Evolutionary conservation across 2,329 filamentous ascomycete species (phyloP).

Genomic region (Cytospora paraplurivora): DNA sequence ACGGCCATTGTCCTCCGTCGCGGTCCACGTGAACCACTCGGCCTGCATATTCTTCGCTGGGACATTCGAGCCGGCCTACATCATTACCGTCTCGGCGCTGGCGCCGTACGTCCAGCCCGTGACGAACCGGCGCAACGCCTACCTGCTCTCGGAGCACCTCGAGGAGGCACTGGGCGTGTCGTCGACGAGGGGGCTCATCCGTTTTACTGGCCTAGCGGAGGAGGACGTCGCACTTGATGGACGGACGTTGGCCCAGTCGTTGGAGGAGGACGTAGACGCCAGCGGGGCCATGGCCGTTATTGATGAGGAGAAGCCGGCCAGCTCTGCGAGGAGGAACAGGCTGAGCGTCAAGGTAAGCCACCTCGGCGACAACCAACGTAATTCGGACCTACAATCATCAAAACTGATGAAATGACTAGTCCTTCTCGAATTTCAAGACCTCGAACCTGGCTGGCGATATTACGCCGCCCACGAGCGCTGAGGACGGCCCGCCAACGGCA

Average conservation of each 20-base stretch:
- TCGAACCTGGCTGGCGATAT: slow-evolving; percentile 24
- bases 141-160: slow-evolving; percentile 76
- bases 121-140: slow-evolving; percentile 79
- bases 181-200: slow-evolving; percentile 68
- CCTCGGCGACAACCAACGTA: too few relatives aligned
- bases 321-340: slow-evolving; percentile 34
- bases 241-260: slow-evolving; percentile 68
- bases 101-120: slow-evolving; percentile 68
- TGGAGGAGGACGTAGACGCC: slow-evolving; percentile 54
- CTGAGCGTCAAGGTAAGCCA: slow-evolving; percentile 41
- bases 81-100: slow-evolving; percentile 72
- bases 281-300: slow-evolving; percentile 38
- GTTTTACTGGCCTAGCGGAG: slow-evolving; percentile 70
- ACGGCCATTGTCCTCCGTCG: slow-evolving; percentile 71
- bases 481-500: slow-evolving; percentile 13
- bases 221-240: slow-evolving; percentile 73
- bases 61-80: slow-evolving; percentile 77
- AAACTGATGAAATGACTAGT: slow-evolving; percentile 34
- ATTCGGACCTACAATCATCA: too few relatives aligned
- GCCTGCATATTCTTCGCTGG: slow-evolving; percentile 74
- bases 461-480: slow-evolving; percentile 30
- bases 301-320: slow-evolving; percentile 27
- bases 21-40: slow-evolving; percentile 75
- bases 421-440: slow-evolving; percentile 37
- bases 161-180: slow-evolving; percentile 69